phyloP scores from a whole-genome alignment of 75 land plant species.

The Pinus taeda region DNA sequence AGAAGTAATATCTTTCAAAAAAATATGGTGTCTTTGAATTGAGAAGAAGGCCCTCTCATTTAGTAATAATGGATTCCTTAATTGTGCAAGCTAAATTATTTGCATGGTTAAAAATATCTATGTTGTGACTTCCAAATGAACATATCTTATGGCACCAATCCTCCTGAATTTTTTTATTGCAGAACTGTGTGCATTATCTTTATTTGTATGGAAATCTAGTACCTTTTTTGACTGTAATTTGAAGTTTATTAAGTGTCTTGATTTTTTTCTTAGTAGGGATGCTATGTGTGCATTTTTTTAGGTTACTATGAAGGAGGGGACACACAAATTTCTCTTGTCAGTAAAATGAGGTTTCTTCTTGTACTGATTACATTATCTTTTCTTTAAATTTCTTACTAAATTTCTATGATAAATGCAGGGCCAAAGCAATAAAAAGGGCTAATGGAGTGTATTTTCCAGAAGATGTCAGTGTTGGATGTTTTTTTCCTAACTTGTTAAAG shows the following conservation, averaged over 20 bases:
- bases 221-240: not conserved
- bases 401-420: constrained; percentile 39
- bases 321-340: constrained; percentile 59
- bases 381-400: not conserved
- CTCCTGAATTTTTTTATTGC: too few relatives aligned
- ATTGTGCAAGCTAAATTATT: not conserved
- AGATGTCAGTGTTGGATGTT: constrained; percentile 52
- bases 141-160: too few relatives aligned
- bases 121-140: not conserved
- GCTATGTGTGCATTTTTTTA: constrained; percentile 95
- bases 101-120: not conserved
- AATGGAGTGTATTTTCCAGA: constrained; percentile 83
- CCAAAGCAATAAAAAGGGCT: constrained; percentile 81
- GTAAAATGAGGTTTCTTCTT: not conserved
- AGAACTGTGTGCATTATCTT: too few relatives aligned
- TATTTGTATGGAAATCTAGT: not conserved
- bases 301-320: constrained; percentile 98
- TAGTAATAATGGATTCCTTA: not conserved
- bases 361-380: not conserved
- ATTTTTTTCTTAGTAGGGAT: constrained; percentile 64
- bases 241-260: not conserved
- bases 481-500: constrained; percentile 1
- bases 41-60: too few relatives aligned
- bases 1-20: not conserved
- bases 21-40: too few relatives aligned